Conservation (phyloP, 2,329 filamentous ascomycete species). For the Claviceps sp. region DNA sequence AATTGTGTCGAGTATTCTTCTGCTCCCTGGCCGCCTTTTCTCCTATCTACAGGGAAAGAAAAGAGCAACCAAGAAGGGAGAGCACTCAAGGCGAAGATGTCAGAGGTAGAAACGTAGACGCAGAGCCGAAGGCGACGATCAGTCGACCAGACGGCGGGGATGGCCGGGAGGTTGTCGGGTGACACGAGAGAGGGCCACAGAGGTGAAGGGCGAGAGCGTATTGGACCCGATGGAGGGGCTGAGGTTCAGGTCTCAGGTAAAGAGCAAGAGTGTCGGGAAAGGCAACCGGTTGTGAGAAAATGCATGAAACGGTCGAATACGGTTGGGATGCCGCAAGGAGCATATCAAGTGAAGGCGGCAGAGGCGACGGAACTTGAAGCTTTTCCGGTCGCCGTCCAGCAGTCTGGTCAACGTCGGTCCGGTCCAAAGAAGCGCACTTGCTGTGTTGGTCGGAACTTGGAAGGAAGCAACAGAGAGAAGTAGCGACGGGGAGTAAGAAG, state of each 20-base stretch:
- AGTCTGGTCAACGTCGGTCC: constrained; percentile 4
- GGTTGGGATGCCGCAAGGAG: constrained; percentile 11
- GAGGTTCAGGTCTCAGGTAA: constrained; percentile 6
- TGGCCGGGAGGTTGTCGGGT: background rate
- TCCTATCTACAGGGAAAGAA: background rate
- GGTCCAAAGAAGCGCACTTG: constrained; percentile 13
- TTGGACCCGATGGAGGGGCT: constrained; percentile 5
- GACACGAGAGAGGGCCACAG: background rate
- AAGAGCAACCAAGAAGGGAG: background rate
- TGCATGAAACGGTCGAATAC: constrained; percentile 10
- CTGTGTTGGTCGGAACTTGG: constrained; percentile 8
- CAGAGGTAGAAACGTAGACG: background rate
- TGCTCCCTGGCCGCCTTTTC: background rate
- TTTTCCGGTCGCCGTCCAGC: constrained; percentile 16
- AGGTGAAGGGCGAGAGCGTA: background rate
- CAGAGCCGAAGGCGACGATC: background rate
- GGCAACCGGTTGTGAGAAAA: background rate
- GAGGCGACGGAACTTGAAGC: constrained; percentile 10
- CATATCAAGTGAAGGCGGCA: constrained; percentile 15
- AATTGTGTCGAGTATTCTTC: constrained; percentile 10
- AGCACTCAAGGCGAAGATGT: background rate
- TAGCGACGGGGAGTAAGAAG: constrained; percentile 8
- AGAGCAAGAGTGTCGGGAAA: constrained; percentile 8
- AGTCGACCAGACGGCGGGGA: background rate
- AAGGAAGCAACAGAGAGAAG: background rate